These are phyloP conservation scores for Ceratocystis cubensis DNA, from an alignment of 2,329 filamentous ascomycete species.

Conservation along the genomic window DNA sequence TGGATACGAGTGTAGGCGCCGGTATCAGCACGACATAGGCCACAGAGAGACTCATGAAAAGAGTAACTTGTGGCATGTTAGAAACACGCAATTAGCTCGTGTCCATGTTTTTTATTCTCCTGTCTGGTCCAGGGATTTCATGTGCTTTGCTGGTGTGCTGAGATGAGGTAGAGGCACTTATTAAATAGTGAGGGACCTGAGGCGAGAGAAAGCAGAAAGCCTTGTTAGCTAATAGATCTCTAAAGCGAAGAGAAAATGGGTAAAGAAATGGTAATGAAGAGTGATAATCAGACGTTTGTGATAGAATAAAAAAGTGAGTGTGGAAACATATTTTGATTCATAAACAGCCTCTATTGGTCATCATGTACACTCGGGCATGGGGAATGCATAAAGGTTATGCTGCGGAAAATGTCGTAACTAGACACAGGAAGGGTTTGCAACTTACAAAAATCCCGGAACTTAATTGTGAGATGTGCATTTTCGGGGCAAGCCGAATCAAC, in stretches of 20 bases:
- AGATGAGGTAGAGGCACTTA: neutral
- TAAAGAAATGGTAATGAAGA: neutral
- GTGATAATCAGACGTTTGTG: slow-evolving; percentile 20
- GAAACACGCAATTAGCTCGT: neutral
- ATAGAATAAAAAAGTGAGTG: slow-evolving; percentile 21
- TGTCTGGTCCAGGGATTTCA: slow-evolving; percentile 21
- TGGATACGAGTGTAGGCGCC: no score
- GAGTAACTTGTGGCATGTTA: slow-evolving; percentile 1
- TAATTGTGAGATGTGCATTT: neutral
- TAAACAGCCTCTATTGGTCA: slow-evolving; percentile 38
- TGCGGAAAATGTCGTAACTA: neutral
- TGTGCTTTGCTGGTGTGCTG: neutral
- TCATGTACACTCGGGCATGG: slow-evolving; percentile 27
- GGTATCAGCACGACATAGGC: slow-evolving; percentile 1
- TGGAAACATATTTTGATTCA: slow-evolving; percentile 27
- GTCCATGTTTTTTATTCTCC: slow-evolving; percentile 10
- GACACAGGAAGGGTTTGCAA: slow-evolving; percentile 24
- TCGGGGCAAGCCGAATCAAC: neutral
- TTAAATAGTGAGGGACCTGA: neutral
- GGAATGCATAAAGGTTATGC: neutral
- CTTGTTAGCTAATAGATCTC: slow-evolving; percentile 17
- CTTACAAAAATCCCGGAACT: neutral
- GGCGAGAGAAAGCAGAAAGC: neutral
- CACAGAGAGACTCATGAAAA: slow-evolving; percentile 4
- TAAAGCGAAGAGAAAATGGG: slow-evolving; percentile 13